These are phyloP conservation scores for Teratosphaeria gauchensis DNA, from an alignment of 2,329 filamentous ascomycete species.

Conservation along the genomic window DNA sequence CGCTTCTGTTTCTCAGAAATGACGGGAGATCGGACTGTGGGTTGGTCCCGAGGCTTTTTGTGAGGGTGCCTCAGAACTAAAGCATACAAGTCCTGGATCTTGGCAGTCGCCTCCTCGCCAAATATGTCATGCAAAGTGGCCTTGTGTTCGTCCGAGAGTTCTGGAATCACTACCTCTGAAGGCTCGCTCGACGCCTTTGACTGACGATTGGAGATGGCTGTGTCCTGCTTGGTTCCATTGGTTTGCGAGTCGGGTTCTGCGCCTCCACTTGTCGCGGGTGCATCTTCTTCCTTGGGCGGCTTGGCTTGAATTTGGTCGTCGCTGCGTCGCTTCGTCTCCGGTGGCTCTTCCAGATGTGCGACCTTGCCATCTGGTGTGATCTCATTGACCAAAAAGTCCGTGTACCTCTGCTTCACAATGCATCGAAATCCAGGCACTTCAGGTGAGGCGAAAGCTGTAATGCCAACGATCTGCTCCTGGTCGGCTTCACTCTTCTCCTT, in stretches of 20 bases:
- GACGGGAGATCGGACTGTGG: slow-evolving; percentile 41
- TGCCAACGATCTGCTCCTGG: slow-evolving; percentile 44
- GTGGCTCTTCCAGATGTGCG: slow-evolving; percentile 52
- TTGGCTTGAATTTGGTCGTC: slow-evolving; percentile 1
- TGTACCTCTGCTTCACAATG: slow-evolving; percentile 67
- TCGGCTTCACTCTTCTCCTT: not conserved
- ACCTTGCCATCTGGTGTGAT: slow-evolving; percentile 68
- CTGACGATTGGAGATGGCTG: not conserved
- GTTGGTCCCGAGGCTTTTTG: slow-evolving; percentile 47
- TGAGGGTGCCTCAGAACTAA: slow-evolving; percentile 45
- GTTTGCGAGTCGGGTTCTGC: not conserved
- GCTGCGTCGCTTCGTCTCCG: slow-evolving; percentile 3
- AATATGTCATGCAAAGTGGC: slow-evolving; percentile 38
- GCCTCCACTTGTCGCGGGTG: slow-evolving; percentile 7
- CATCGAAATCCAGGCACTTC: slow-evolving; percentile 52
- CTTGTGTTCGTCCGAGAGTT: slow-evolving; percentile 31
- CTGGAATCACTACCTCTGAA: not conserved
- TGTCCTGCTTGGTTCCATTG: not conserved
- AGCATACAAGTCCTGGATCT: slow-evolving; percentile 47
- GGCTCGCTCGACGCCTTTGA: not conserved
- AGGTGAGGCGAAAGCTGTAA: slow-evolving; percentile 52
- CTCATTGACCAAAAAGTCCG: slow-evolving; percentile 88
- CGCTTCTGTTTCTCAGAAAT: slow-evolving; percentile 53
- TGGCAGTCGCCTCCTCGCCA: slow-evolving; percentile 38
- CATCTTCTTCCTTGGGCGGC: not conserved